phyloP scores from a whole-genome alignment of 2,329 filamentous ascomycete genomes.

The Mariannaea sp. region DNA sequence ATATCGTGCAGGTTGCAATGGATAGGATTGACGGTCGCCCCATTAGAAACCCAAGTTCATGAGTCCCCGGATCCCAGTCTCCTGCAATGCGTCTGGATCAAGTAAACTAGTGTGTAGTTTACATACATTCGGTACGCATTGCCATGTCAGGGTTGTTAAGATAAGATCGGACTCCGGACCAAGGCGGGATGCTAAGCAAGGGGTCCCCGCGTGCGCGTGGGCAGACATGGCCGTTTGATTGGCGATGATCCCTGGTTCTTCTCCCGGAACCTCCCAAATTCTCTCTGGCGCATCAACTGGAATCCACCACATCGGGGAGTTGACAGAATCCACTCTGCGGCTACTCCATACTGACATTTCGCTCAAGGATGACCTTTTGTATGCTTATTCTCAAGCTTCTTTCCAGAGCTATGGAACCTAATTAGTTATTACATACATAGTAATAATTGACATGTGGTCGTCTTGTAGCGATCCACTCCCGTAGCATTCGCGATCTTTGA shows the following conservation, averaged over 20 bases:
- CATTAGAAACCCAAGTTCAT: slow-evolving; percentile 20
- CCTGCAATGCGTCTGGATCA: too few relatives aligned
- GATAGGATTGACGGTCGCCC: slow-evolving; percentile 4
- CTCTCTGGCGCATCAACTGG: slow-evolving; percentile 22
- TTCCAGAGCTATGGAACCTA: neutral
- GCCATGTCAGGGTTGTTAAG: slow-evolving; percentile 13
- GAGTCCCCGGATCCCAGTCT: too few relatives aligned
- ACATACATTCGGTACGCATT: too few relatives aligned
- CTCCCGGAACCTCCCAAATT: slow-evolving; percentile 14
- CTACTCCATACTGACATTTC: slow-evolving; percentile 13
- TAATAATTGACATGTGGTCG: too few relatives aligned
- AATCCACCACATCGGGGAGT: slow-evolving; percentile 25
- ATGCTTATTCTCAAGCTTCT: slow-evolving; percentile 11
- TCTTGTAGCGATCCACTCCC: too few relatives aligned
- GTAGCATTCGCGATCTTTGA: too few relatives aligned
- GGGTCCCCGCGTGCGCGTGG: slow-evolving; percentile 32
- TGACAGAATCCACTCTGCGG: slow-evolving; percentile 21
- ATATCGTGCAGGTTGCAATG: slow-evolving; percentile 1
- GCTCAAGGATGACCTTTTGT: slow-evolving; percentile 6
- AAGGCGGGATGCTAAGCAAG: slow-evolving; percentile 11
- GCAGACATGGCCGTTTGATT: slow-evolving; percentile 23
- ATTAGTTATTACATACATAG: too few relatives aligned
- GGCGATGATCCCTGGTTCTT: slow-evolving; percentile 23
- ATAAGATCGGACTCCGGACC: slow-evolving; percentile 23
- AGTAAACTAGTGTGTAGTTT: too few relatives aligned